A percentile compares a stretch with the other conserved stretches of the same genome.
Conservation (phyloP, 306 rosid species). For the Vigna trinervia region DNA sequence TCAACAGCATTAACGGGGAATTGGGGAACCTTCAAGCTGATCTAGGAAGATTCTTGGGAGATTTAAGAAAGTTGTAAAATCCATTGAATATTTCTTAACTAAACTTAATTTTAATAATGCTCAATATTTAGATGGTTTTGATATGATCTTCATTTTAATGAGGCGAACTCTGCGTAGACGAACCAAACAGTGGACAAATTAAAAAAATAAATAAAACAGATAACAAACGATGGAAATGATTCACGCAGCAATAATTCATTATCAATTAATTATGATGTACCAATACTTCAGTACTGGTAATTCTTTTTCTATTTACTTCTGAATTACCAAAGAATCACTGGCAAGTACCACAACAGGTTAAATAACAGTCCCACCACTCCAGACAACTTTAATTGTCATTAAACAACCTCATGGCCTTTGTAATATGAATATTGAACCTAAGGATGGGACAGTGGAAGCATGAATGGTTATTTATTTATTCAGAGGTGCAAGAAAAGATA, state of each 20-base stretch:
- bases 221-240: not conserved
- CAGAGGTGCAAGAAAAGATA: not conserved
- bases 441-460: constrained; percentile 1
- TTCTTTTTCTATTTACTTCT: not conserved
- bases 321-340: not conserved
- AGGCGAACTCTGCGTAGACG: constrained; percentile 7
- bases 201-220: not conserved
- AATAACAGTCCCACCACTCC: not conserved
- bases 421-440: not conserved
- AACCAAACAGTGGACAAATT: constrained; percentile 21
- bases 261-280: constrained; percentile 5
- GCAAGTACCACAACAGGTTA: not conserved
- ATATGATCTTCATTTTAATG: not conserved
- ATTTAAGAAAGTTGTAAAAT: constrained; percentile 20
- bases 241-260: constrained; percentile 20
- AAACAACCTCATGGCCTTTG: not conserved
- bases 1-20: constrained; percentile 32
- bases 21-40: constrained; percentile 3
- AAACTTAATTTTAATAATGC: constrained; percentile 15
- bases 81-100: constrained; percentile 16
- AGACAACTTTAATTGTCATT: constrained; percentile 4
- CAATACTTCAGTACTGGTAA: not conserved
- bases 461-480: not conserved
- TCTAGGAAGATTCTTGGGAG: not conserved
- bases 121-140: not conserved